These are phyloP conservation scores for Botryotinia convoluta DNA, from an alignment of 2,329 filamentous ascomycete species.

Conservation along the genomic window DNA sequence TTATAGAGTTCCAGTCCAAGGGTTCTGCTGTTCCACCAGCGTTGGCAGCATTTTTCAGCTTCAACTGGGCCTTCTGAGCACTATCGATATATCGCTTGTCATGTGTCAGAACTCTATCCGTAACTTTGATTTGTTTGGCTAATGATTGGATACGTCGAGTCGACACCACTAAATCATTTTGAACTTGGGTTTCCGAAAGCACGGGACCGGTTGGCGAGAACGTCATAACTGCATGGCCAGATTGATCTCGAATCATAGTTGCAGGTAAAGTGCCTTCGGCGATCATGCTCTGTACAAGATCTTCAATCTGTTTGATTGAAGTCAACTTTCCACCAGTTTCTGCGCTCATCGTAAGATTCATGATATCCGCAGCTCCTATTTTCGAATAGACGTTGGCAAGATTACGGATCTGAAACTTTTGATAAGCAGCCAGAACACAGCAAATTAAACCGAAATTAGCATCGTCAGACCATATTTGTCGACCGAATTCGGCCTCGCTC, in stretches of 20 bases:
- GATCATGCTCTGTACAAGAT: slow-evolving; percentile 56
- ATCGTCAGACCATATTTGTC: slow-evolving; percentile 64
- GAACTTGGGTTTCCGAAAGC: slow-evolving; percentile 52
- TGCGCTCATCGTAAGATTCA: slow-evolving; percentile 51
- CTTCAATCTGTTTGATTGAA: slow-evolving; percentile 44
- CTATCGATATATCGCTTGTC: slow-evolving; percentile 55
- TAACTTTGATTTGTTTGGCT: slow-evolving; percentile 48
- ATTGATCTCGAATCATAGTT: slow-evolving; percentile 42
- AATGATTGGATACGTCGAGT: slow-evolving; percentile 47
- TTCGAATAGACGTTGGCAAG: slow-evolving; percentile 69
- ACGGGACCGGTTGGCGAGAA: slow-evolving; percentile 47
- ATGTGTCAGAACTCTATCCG: slow-evolving; percentile 53
- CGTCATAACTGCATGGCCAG: slow-evolving; percentile 48
- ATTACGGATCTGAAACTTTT: slow-evolving; percentile 71
- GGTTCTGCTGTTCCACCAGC: slow-evolving; percentile 18
- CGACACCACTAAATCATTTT: slow-evolving; percentile 45
- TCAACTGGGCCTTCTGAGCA: slow-evolving; percentile 47
- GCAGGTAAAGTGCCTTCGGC: slow-evolving; percentile 52
- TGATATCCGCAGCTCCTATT: slow-evolving; percentile 54
- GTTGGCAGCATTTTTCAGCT: slow-evolving; percentile 39
- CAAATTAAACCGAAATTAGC: slow-evolving; percentile 69
- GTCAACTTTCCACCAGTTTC: slow-evolving; percentile 49
- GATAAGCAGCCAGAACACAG: slow-evolving; percentile 68
- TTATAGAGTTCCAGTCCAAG: slow-evolving; percentile 31
- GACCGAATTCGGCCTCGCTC: slow-evolving; percentile 60